phyloP scores from a whole-genome alignment of 2,329 filamentous ascomycete species.

The Botrytis galanthina region DNA sequence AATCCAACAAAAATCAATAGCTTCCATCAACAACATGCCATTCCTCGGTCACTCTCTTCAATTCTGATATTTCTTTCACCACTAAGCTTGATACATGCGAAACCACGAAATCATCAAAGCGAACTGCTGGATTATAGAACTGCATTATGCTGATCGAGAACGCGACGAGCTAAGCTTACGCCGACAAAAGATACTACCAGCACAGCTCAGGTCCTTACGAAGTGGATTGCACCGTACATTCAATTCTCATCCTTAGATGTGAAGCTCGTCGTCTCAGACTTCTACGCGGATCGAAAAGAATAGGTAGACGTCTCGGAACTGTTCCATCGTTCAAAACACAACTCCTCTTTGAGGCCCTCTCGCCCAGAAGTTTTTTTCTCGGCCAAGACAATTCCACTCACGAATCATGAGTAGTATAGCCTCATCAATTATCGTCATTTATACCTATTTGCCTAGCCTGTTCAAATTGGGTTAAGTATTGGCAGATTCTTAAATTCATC shows the following conservation, averaged over 20 bases:
- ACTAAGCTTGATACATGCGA: neutral
- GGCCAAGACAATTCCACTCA: neutral
- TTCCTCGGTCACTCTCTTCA: neutral
- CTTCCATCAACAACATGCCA: neutral
- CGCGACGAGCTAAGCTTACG: neutral
- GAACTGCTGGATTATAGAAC: neutral
- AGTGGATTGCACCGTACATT: too few relatives aligned
- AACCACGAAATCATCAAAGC: neutral
- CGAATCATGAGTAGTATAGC: neutral
- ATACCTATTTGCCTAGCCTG: neutral
- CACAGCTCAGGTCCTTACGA: neutral
- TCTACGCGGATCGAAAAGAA: neutral
- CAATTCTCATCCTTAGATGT: neutral
- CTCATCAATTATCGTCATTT: neutral
- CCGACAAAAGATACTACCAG: neutral
- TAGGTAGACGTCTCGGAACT: neutral
- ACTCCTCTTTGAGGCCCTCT: neutral
- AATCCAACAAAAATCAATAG: neutral
- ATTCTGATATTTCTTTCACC: neutral
- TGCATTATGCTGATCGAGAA: neutral
- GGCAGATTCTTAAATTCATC: neutral
- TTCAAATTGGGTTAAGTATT: neutral
- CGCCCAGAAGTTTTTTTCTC: neutral
- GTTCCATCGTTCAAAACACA: neutral
- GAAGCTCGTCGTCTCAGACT: neutral